A percentile compares a stretch with the other conserved stretches of the same genome.
These are phyloP conservation scores for Diaporthe batatas DNA, from an alignment of 2,329 filamentous ascomycete species.

Conservation along the genomic window DNA sequence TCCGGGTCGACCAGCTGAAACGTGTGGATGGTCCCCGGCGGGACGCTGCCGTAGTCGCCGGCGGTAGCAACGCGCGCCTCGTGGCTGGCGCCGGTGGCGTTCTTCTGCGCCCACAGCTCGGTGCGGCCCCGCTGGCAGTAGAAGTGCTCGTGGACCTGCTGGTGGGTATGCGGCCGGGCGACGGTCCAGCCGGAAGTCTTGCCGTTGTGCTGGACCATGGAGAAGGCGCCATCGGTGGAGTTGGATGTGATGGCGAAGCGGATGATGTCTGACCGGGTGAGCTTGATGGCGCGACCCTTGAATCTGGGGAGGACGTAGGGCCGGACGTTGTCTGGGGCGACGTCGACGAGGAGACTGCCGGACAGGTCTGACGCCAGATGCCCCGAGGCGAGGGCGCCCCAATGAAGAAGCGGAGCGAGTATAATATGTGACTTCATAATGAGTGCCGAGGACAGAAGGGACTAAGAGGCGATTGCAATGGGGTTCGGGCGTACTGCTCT, in stretches of 20 bases:
- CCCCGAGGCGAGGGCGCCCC: background rate
- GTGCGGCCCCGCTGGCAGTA: conserved; percentile 21
- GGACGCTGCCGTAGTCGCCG: conserved; percentile 20
- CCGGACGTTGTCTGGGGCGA: conserved; percentile 1
- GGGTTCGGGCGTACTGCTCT: too few relatives aligned
- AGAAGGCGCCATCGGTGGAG: conserved; percentile 5
- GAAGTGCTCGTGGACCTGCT: conserved; percentile 17
- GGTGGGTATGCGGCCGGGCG: conserved; percentile 15
- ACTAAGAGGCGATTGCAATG: background rate
- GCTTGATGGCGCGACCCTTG: conserved; percentile 11
- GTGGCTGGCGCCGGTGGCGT: conserved; percentile 6
- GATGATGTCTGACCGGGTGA: conserved; percentile 4
- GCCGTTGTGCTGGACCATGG: conserved; percentile 19
- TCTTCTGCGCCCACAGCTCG: conserved; percentile 16
- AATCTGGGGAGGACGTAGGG: conserved; percentile 9
- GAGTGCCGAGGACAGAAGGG: background rate
- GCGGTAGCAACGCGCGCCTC: conserved; percentile 12
- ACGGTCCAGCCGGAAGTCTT: conserved; percentile 19
- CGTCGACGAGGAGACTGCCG: background rate
- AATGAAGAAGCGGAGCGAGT: background rate
- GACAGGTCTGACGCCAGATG: background rate
- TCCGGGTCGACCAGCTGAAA: conserved; percentile 27
- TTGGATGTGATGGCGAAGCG: conserved; percentile 19
- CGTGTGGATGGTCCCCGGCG: conserved; percentile 4
- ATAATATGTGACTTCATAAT: conserved; percentile 7